Percentiles rank a stretch among this genome's conserved stretches.
These are phyloP conservation scores for Alternaria sp. DNA, from an alignment of 2,329 filamentous ascomycete species.

Conservation along the genomic window DNA sequence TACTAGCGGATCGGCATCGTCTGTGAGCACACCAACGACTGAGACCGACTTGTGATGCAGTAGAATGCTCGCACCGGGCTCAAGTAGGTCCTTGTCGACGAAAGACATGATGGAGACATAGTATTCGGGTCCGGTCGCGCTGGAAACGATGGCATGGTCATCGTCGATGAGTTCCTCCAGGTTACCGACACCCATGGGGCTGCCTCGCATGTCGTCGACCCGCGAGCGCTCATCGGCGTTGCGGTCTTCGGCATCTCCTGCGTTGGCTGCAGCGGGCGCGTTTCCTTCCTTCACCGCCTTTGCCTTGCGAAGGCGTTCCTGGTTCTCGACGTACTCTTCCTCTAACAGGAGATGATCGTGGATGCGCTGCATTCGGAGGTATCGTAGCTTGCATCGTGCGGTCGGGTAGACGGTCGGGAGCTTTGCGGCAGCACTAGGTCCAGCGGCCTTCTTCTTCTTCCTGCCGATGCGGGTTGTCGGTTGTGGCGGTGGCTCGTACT, in stretches of 20 bases:
- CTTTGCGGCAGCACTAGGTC: constrained; percentile 93
- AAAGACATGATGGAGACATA: constrained; percentile 99
- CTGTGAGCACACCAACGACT: constrained; percentile 95
- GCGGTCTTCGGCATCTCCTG: constrained; percentile 78
- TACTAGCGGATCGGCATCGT: constrained; percentile 93
- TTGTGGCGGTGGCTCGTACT: constrained; percentile 98
- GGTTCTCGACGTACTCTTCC: constrained; percentile 99
- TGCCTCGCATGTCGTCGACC: constrained; percentile 98
- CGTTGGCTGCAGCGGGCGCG: constrained; percentile 61
- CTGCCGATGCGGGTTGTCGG: constrained; percentile 96
- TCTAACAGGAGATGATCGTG: constrained; percentile 97
- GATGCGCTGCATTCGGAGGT: constrained; percentile 97
- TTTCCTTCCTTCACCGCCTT: constrained; percentile 70
- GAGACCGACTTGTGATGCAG: constrained; percentile 98
- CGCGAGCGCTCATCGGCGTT: constrained; percentile 94
- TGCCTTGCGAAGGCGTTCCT: constrained; percentile 92
- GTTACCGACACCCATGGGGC: constrained; percentile 97
- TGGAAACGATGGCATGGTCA: constrained; percentile 97
- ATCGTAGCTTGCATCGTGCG: constrained; percentile 94
- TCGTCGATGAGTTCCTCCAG: constrained; percentile 99
- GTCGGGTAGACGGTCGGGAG: constrained; percentile 93
- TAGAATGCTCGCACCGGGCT: constrained; percentile 93
- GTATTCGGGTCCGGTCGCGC: constrained; percentile 96
- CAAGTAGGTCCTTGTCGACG: constrained; percentile 96
- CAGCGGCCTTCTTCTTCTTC: constrained; percentile 97